Percentiles rank a stretch among this genome's conserved stretches.
These are phyloP conservation scores for Plantago elongata DNA, from an alignment of 257 asterid species.

Conservation along the genomic window DNA sequence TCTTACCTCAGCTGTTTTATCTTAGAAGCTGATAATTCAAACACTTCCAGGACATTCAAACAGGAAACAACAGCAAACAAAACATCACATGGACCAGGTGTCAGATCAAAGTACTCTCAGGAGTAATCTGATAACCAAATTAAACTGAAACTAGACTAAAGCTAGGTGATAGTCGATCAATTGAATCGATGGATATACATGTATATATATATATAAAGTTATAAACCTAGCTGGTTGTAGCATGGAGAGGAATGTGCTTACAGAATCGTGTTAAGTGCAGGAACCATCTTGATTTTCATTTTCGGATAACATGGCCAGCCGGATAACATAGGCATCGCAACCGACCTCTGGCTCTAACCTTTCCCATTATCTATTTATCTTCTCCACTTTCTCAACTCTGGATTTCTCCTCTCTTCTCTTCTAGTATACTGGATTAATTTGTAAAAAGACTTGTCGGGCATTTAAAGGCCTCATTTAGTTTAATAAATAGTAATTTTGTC, in stretches of 20 bases:
- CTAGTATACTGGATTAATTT: too few relatives aligned
- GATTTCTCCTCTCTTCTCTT: too few relatives aligned
- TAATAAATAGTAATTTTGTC: too few relatives aligned
- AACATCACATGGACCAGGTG: neutral
- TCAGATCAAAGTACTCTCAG: neutral
- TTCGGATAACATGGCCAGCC: conserved; percentile 55
- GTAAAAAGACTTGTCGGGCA: too few relatives aligned
- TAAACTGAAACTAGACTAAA: neutral
- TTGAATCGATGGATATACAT: neutral
- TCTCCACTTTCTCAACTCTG: too few relatives aligned
- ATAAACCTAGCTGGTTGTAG: too few relatives aligned
- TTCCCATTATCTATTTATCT: conserved; percentile 44
- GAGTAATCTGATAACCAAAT: too few relatives aligned
- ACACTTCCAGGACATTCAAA: neutral
- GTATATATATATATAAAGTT: too few relatives aligned
- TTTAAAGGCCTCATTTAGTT: too few relatives aligned
- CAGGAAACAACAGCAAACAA: neutral
- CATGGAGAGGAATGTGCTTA: conserved; percentile 28
- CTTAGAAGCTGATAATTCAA: neutral
- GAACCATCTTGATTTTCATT: conserved; percentile 65
- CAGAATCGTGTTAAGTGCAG: conserved; percentile 67
- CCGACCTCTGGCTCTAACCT: conserved; percentile 83
- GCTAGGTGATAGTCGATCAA: neutral
- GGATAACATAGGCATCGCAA: too few relatives aligned
- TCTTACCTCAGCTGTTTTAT: too few relatives aligned